phyloP scores from a whole-genome alignment of 257 asterid genomes.

The Nicotiana benthamiana region DNA sequence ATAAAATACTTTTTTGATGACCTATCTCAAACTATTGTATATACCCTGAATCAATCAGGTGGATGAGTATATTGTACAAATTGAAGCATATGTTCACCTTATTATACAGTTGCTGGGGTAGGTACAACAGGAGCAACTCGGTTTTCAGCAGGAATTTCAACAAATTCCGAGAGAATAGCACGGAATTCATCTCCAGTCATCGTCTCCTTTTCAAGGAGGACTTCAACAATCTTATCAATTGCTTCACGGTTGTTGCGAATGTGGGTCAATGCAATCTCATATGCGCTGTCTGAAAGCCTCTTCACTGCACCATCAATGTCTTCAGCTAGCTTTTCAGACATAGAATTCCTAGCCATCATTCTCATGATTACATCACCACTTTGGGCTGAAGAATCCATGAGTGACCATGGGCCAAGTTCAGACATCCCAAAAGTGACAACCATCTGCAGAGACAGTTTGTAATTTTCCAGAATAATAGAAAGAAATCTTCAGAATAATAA shows the following conservation, averaged over 20 bases:
- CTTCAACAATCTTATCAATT: slow-evolving; percentile 83
- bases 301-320: slow-evolving; percentile 85
- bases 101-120: slow-evolving; percentile 52
- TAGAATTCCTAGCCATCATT: slow-evolving; percentile 97
- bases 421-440: slow-evolving; percentile 97
- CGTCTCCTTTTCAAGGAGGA: slow-evolving; percentile 90
- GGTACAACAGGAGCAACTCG: slow-evolving; percentile 44
- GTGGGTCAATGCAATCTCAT: slow-evolving; percentile 68
- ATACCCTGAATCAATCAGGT: slow-evolving; percentile 9
- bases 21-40: neutral
- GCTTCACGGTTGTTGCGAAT: slow-evolving; percentile 85
- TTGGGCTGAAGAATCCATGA: slow-evolving; percentile 69
- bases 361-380: slow-evolving; percentile 87
- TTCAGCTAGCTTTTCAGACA: slow-evolving; percentile 96
- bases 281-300: slow-evolving; percentile 69
- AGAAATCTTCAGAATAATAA: neutral
- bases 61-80: slow-evolving; percentile 1
- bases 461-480: neutral
- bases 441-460: slow-evolving; percentile 37
- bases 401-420: slow-evolving; percentile 93
- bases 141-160: slow-evolving; percentile 74
- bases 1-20: neutral
- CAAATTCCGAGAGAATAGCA: slow-evolving; percentile 72
- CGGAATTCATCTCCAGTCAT: slow-evolving; percentile 88
- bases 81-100: slow-evolving; percentile 2